phyloP scores from a whole-genome alignment of 768 basidiomycete species.

The Leccinum uliginosum region DNA sequence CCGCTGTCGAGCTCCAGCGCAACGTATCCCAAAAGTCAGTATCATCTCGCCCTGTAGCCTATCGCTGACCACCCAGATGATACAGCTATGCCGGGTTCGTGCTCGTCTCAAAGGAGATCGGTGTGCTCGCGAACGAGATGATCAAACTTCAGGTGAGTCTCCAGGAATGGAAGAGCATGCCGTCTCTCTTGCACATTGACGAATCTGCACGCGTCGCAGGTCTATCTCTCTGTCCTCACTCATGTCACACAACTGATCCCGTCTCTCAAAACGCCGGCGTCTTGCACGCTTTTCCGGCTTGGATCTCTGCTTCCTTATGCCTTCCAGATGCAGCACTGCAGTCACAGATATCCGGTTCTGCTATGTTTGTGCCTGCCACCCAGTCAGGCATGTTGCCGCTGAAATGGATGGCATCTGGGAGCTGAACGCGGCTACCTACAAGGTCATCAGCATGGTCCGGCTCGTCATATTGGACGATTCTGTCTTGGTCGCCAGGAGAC shows the following conservation, averaged over 20 bases:
- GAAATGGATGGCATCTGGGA: slow-evolving; percentile 81
- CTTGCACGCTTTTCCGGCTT: slow-evolving; percentile 87
- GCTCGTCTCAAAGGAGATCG: slow-evolving; percentile 94
- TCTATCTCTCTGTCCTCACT: slow-evolving; percentile 20
- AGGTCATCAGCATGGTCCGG: slow-evolving; percentile 78
- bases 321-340: slow-evolving; percentile 89
- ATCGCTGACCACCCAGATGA: slow-evolving; percentile 10
- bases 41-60: slow-evolving; percentile 21
- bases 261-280: slow-evolving; percentile 44
- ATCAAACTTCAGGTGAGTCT: slow-evolving; percentile 92
- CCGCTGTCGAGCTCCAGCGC: slow-evolving; percentile 75
- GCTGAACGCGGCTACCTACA: slow-evolving; percentile 94
- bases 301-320: slow-evolving; percentile 93
- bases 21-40: slow-evolving; percentile 88
- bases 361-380: slow-evolving; percentile 89
- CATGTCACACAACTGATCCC: slow-evolving; percentile 18
- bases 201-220: slow-evolving; percentile 66
- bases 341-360: slow-evolving; percentile 86
- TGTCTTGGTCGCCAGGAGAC: slow-evolving; percentile 78
- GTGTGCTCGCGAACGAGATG: slow-evolving; percentile 95
- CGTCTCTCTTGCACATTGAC: slow-evolving; percentile 88
- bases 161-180: slow-evolving; percentile 95
- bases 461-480: slow-evolving; percentile 92
- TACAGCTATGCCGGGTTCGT: slow-evolving; percentile 95
- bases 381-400: slow-evolving; percentile 84